Base-by-base conservation (phyloP, 2,329 filamentous ascomycete species). In the Pyrenophora teres region DNA sequence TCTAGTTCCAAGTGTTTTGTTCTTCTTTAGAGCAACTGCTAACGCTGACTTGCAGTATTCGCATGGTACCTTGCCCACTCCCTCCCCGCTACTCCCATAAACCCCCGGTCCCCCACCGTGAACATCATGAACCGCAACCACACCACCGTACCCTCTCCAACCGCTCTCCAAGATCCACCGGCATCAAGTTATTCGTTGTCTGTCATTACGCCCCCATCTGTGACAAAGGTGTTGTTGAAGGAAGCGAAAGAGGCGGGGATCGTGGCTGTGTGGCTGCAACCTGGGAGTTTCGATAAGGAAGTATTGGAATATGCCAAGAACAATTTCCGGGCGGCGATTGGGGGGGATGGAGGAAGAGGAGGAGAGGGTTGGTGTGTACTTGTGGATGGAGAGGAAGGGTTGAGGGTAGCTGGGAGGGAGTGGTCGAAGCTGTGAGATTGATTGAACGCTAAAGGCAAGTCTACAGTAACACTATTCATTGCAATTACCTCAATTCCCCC, bases 121-220 rank as follows among this genome's bases (percentile, higher is more conserved):
- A 78, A 79, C n/a, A 83, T 90, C 31, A 77, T 76, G 18, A 76
- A 77, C 35, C 78, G 80, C 57, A 76, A 83, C 43, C 83, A 91
- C 75, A 64, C 82, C 23, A 87, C 91, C 2, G 77, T 89, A 18
- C 71, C 87, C 1, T 86, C 83, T 3, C 83, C 94, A 4, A 78
- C 82, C 1, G 81, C 81, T 1, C 83, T 97, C 6, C 75, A 83
- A 1, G 61, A 69, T 13, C 76, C 84, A 16, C 56, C 62, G 13
- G 62, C 60, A 38, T 89, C 92, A 0, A 75, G 75, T 16, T 80
- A 91, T 0, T 87, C 87, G 4, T 79, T 97, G 10, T 93, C 88
- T 30, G 84, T 97, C 66, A 91, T 97, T 70, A 97, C 94, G 10
- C 90, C 90, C 3, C 93, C 94, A 0, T 75, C 81, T 2, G 85